Evolutionary conservation across 176 grass and related monocot genomes (phyloP).

Genomic region (Ampelocalamus luodianensis): DNA sequence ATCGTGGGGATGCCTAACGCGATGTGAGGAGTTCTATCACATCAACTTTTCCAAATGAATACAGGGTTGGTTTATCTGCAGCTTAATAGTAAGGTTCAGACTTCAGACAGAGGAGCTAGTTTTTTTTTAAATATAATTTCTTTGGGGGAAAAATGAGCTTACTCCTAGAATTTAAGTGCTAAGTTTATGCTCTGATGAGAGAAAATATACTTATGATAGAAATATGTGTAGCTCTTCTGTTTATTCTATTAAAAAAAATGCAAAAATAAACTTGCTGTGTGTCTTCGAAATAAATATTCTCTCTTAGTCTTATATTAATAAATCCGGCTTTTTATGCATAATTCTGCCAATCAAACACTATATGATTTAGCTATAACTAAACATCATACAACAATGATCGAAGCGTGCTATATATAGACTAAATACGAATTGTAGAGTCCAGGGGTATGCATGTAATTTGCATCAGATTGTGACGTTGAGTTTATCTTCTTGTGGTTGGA

Average conservation of each 20-base stretch:
- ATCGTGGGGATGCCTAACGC: conserved; percentile 52
- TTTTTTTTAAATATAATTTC: too few species aligned
- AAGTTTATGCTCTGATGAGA: too few species aligned
- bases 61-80: not conserved
- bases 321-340: too few species aligned
- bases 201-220: too few species aligned
- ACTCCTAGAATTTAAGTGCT: too few species aligned
- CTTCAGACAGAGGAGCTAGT: not conserved
- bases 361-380: conserved; percentile 24
- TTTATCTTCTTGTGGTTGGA: conserved; percentile 49
- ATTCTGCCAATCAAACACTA: not conserved
- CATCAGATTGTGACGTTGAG: conserved; percentile 25
- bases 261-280: too few species aligned
- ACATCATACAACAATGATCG: conserved; percentile 28
- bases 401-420: conserved; percentile 3
- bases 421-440: conserved; percentile 1
- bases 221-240: too few species aligned
- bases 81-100: not conserved
- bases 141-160: too few species aligned
- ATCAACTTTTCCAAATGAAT: conserved; percentile 40
- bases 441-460: conserved; percentile 44
- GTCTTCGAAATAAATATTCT: too few species aligned
- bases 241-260: too few species aligned
- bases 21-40: conserved; percentile 36
- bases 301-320: too few species aligned